These are phyloP conservation scores for Fusarium sp. DNA, from an alignment of 2,329 filamentous ascomycete genomes.

Conservation along the genomic window DNA sequence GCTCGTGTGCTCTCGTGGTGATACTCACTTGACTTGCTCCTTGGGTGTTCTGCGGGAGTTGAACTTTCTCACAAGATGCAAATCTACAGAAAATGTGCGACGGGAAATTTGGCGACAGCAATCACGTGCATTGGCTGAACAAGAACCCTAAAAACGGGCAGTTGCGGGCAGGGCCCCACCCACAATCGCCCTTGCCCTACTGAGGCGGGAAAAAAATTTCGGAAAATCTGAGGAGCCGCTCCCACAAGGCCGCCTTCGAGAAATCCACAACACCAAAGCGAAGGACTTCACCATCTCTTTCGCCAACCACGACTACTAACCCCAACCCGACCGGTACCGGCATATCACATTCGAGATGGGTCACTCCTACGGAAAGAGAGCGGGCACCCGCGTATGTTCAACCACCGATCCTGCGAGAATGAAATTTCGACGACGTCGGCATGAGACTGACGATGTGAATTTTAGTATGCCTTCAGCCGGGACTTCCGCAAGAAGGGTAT, in stretches of 20 bases:
- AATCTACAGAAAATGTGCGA: conserved; percentile 51
- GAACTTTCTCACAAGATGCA: conserved; percentile 49
- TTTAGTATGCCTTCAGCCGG: conserved; percentile 89
- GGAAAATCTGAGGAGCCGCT: conserved; percentile 56
- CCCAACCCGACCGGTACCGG: conserved; percentile 54
- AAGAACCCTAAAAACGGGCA: conserved; percentile 52
- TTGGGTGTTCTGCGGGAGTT: conserved; percentile 54
- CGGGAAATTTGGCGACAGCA: conserved; percentile 49
- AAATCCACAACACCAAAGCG: conserved; percentile 56
- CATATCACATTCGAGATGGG: conserved; percentile 77
- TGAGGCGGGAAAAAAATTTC: conserved; percentile 48
- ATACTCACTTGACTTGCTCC: conserved; percentile 59
- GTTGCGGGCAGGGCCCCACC: conserved; percentile 20
- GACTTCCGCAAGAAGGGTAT: conserved; percentile 95
- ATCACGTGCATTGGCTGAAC: conserved; percentile 48
- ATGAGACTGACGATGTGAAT: conserved; percentile 47
- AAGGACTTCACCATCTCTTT: conserved; percentile 53
- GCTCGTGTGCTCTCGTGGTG: conserved; percentile 12
- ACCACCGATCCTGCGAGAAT: conserved; percentile 26
- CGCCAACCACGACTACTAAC: conserved; percentile 61
- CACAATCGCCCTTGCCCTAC: conserved; percentile 53
- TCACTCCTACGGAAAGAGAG: conserved; percentile 88
- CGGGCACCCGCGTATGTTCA: conserved; percentile 82
- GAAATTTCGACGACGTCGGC: conserved; percentile 45
- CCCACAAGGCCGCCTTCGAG: conserved; percentile 55